Conservation (phyloP, 441 rosid species). For the Corymbia citriodora region DNA sequence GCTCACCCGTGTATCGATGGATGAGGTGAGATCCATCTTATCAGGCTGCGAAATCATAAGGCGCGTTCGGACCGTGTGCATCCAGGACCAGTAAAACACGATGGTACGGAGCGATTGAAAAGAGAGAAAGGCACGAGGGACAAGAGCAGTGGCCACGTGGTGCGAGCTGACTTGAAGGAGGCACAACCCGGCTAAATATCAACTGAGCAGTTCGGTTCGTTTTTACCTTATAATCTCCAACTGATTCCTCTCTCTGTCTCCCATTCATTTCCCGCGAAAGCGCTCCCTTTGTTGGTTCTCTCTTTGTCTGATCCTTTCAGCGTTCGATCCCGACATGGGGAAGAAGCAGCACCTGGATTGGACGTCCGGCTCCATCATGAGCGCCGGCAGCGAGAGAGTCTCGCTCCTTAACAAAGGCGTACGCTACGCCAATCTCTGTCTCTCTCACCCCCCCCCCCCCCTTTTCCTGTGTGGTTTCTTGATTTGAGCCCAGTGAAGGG, state of each 20-base stretch:
- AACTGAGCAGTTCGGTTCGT: background rate
- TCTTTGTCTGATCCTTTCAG: background rate
- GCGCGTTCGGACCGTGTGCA: background rate
- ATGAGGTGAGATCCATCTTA: background rate
- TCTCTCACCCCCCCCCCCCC: background rate
- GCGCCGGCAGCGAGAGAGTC: conserved; percentile 35
- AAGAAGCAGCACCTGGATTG: conserved; percentile 53
- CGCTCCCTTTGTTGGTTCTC: background rate
- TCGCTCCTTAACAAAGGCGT: conserved; percentile 48
- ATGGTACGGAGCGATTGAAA: background rate
- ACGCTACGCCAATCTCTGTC: background rate
- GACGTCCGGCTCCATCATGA: conserved; percentile 39
- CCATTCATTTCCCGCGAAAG: background rate
- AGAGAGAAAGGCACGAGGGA: background rate
- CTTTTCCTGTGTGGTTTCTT: background rate
- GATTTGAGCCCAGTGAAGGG: background rate
- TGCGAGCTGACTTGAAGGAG: background rate
- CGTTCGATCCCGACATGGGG: conserved; percentile 33
- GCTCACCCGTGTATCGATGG: background rate
- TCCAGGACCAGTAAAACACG: no score
- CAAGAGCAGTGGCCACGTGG: background rate
- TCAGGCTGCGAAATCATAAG: background rate
- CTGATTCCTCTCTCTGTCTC: background rate
- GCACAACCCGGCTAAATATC: background rate
- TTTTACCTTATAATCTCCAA: background rate